Evolutionary conservation across 345 rosid genomes (phyloP), one percentile per base, ranked within the genome.

Genomic region (Eucalyptus pumila): DNA sequence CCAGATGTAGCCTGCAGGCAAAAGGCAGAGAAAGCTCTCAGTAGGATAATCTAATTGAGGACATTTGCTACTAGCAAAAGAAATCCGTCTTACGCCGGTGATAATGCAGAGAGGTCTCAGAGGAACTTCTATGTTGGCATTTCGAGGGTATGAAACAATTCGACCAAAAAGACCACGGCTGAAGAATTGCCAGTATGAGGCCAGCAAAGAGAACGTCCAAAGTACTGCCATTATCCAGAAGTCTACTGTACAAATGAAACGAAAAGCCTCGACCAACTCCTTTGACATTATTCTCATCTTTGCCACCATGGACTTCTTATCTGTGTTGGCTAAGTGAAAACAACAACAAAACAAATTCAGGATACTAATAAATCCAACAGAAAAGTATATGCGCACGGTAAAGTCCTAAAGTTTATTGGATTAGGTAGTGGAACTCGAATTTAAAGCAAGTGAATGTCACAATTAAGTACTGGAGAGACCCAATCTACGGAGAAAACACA

Each of bases 221-320:
- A 93, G 88, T 88, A 96, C 86, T 2, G 93, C 95, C 98, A 97
- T 97, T 87, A 96, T 95, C 99, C 96, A 95, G 92, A 96, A 95
- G 88, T 94, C 90, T 34, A 86, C 81, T 1, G 94, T 92, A 42
- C 89, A 92, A 45, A 92, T 90, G 88, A 97, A 96, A 87, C 23
- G 49, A 60, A 96, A 40, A 88, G 93, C 91, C 87, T 91, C 90
- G 80, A 91, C 88, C 60, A 93, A 56, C 44, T 94, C 94, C 48
- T 91, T 88, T 87, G 92, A 89, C 42, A 87, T 62, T 44, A 56
- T 52, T 80, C 87, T 42, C 80, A 85, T 88, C 91, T 88, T 72
- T 91, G 48, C 69, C 67, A 40, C 49, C 80, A 44, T 2, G 17
- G 44, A 16, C 27, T 62, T 87, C 49, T 62, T 62, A 42, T 44